These are phyloP conservation scores for Casuarina glauca DNA, from an alignment of 306 rosid species.

Conservation along the genomic window DNA sequence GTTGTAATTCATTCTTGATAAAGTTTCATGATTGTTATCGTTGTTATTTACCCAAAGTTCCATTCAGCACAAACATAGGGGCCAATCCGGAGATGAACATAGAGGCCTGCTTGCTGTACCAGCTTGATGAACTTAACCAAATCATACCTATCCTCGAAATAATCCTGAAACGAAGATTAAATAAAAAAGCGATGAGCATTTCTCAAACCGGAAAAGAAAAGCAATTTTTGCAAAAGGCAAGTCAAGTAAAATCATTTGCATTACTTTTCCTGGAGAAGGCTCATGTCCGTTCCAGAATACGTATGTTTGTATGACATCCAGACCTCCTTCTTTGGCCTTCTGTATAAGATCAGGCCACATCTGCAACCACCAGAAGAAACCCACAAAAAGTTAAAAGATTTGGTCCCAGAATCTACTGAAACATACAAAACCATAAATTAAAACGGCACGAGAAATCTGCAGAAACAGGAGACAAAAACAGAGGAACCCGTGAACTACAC, in stretches of 20 bases:
- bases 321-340: constrained; percentile 94
- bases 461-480: neutral
- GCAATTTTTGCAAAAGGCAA: neutral
- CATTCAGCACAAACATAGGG: constrained; percentile 93
- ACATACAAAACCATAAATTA: neutral
- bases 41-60: constrained; percentile 82
- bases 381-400: neutral
- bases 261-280: constrained; percentile 82
- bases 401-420: neutral
- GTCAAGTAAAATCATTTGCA: constrained; percentile 9
- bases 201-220: neutral
- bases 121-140: constrained; percentile 83
- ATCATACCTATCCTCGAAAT: constrained; percentile 84
- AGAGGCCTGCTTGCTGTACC: constrained; percentile 91
- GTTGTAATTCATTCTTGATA: neutral
- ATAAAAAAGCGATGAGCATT: constrained; percentile 6
- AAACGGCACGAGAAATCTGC: neutral
- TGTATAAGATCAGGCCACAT: constrained; percentile 94
- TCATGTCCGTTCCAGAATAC: constrained; percentile 99
- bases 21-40: no score
- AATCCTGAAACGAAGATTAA: constrained; percentile 49
- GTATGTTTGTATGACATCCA: constrained; percentile 92
- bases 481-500: constrained; percentile 28
- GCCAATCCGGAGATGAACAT: constrained; percentile 91
- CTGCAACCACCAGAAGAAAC: constrained; percentile 39